Percentiles rank a stretch among this genome's conserved stretches.
Conservation (phyloP, 495 filamentous ascomycete species). For the Tetracladium marchalianum region DNA sequence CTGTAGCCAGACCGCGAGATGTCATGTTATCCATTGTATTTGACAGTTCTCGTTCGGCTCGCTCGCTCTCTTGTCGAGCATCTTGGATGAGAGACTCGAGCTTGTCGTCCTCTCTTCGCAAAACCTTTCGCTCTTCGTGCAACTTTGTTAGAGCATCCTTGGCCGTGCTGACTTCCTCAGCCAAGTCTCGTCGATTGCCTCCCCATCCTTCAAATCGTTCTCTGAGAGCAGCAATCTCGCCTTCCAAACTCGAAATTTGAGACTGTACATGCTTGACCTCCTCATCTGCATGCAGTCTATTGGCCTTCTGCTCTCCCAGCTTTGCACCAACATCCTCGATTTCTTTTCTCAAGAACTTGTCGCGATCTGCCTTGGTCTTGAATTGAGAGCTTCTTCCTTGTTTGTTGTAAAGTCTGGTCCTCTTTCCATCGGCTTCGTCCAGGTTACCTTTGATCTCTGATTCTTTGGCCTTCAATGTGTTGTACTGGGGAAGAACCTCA, state of each 20-base stretch:
- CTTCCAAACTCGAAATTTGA: constrained; percentile 61
- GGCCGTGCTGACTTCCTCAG: constrained; percentile 62
- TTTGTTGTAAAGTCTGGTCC: constrained; percentile 83
- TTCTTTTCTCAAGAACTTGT: constrained; percentile 70
- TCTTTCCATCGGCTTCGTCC: constrained; percentile 60
- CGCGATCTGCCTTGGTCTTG: constrained; percentile 77
- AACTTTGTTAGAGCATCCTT: constrained; percentile 75
- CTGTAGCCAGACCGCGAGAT: constrained; percentile 69
- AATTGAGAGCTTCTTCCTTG: constrained; percentile 87
- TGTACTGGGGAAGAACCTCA: constrained; percentile 64
- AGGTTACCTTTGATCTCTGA: constrained; percentile 55
- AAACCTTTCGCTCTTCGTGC: constrained; percentile 78
- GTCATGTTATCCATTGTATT: constrained; percentile 86
- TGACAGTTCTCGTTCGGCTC: constrained; percentile 65
- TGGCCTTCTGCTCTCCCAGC: constrained; percentile 67
- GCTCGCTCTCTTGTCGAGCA: constrained; percentile 60
- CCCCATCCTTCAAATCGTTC: constrained; percentile 69
- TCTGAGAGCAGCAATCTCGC: constrained; percentile 58
- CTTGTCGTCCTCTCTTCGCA: constrained; percentile 86
- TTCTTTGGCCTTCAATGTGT: constrained; percentile 63
- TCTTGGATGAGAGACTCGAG: constrained; percentile 68
- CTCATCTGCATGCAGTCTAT: constrained; percentile 71
- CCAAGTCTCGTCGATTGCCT: constrained; percentile 57
- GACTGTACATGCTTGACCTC: constrained; percentile 68
- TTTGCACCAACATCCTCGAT: constrained; percentile 71